Conservation (phyloP, 352 stramenopile species). For the Phytophthora pinifolia region DNA sequence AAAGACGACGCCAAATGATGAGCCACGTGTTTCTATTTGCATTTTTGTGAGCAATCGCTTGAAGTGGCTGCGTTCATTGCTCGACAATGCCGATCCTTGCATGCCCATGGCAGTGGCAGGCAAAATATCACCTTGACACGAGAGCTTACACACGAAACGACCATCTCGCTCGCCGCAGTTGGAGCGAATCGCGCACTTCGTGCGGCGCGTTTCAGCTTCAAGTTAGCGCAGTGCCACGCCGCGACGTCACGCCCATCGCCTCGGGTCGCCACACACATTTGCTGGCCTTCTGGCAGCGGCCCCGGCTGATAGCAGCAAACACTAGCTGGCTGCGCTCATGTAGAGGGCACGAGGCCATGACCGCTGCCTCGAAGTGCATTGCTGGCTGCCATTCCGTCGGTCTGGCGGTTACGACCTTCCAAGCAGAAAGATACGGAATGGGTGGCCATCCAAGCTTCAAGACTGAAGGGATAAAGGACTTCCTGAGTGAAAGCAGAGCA, state of each 20-base stretch:
- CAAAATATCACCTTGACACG: not conserved
- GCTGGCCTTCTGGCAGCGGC: not conserved
- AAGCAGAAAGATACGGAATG: slow-evolving; percentile 5
- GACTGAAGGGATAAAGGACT: no score
- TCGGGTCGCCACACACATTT: slow-evolving; percentile 4
- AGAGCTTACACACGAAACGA: not conserved
- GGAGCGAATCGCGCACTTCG: slow-evolving; percentile 17
- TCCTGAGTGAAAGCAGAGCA: no score
- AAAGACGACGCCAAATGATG: slow-evolving; percentile 4
- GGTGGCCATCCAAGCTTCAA: not conserved
- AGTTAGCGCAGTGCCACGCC: slow-evolving; percentile 10
- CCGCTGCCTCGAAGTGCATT: no score
- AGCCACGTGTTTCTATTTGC: slow-evolving; percentile 19
- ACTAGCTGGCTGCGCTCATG: no score
- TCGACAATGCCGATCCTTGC: slow-evolving; percentile 15
- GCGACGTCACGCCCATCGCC: slow-evolving; percentile 14
- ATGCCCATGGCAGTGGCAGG: not conserved
- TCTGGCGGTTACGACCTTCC: not conserved
- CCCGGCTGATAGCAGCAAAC: no score
- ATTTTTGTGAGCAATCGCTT: slow-evolving; percentile 22
- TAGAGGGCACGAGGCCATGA: no score
- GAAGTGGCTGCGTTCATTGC: not conserved
- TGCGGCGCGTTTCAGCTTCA: slow-evolving; percentile 21
- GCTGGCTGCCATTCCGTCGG: no score
- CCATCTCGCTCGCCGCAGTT: no score